Conservation (phyloP, 179 eudicot species). For the Corrigiola litoralis region DNA sequence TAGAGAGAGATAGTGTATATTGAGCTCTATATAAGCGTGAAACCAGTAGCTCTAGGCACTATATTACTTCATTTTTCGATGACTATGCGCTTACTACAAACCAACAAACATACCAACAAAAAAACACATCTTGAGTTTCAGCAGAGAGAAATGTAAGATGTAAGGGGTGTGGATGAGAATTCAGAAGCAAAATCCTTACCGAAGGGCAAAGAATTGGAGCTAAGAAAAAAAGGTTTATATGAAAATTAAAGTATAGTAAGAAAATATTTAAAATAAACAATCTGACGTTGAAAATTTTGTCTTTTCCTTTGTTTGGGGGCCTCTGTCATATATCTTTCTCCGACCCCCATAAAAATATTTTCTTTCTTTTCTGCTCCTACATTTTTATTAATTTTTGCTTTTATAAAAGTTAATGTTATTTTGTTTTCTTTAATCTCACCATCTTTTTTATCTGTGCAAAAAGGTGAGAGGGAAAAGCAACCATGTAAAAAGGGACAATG, state of each 20-base stretch:
- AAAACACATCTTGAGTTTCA: slow-evolving; percentile 9
- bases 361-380: neutral
- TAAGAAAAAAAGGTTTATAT: neutral
- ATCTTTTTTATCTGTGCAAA: slow-evolving; percentile 27
- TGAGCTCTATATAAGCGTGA: slow-evolving; percentile 21
- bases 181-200: neutral
- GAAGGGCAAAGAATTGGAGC: slow-evolving; percentile 23
- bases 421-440: slow-evolving; percentile 28
- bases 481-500: slow-evolving; percentile 33
- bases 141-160: slow-evolving; percentile 1
- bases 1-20: slow-evolving; percentile 20
- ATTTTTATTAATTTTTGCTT: slow-evolving; percentile 3
- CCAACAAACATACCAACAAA: slow-evolving; percentile 30
- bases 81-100: slow-evolving; percentile 28
- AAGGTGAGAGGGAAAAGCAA: slow-evolving; percentile 31
- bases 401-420: slow-evolving; percentile 3
- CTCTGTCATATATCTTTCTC: slow-evolving; percentile 36
- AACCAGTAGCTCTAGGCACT: slow-evolving; percentile 32
- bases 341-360: slow-evolving; percentile 25
- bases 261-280: slow-evolving; percentile 15
- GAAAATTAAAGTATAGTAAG: no score
- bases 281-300: slow-evolving; percentile 27
- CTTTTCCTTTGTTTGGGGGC: slow-evolving; percentile 44
- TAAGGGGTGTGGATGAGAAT: slow-evolving; percentile 33
- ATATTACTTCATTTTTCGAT: slow-evolving; percentile 23